These are phyloP conservation scores for Physocladia obscura DNA, from an alignment of 192 early-diverging fungal genomes.

Conservation along the genomic window DNA sequence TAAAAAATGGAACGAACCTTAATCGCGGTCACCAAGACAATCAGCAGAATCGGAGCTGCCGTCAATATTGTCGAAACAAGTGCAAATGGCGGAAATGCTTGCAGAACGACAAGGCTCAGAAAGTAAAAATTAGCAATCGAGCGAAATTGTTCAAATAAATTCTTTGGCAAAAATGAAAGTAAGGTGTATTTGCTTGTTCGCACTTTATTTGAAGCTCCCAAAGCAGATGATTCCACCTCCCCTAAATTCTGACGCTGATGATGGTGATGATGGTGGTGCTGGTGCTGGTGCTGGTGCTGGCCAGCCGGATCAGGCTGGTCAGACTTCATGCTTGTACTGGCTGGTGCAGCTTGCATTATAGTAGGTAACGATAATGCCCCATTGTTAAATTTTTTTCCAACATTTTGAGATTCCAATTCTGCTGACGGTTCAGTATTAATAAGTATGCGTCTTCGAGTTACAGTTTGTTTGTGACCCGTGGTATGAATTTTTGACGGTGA, in stretches of 20 bases:
- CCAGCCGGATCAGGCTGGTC: neutral
- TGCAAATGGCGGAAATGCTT: constrained; percentile 69
- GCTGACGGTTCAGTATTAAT: no score
- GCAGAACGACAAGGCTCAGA: constrained; percentile 76
- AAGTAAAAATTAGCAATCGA: constrained; percentile 96
- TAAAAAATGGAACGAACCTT: constrained; percentile 37
- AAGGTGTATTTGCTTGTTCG: constrained; percentile 89
- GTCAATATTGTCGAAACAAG: constrained; percentile 49
- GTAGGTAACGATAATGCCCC: no score
- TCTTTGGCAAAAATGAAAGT: constrained; percentile 89
- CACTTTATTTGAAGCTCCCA: constrained; percentile 52
- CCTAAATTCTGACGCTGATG: no score
- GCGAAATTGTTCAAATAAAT: constrained; percentile 95
- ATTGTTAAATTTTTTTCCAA: no score
- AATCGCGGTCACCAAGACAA: constrained; percentile 45
- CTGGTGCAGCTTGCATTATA: no score
- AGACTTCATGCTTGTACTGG: neutral
- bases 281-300: neutral
- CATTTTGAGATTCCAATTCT: no score
- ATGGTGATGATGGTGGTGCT: neutral
- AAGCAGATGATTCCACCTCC: no score
- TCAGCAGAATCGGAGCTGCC: constrained; percentile 51
- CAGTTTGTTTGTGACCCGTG: no score
- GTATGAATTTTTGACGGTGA: no score
- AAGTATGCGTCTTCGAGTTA: no score